Conservation (phyloP, 768 basidiomycete species). For the Mycena crocata region DNA sequence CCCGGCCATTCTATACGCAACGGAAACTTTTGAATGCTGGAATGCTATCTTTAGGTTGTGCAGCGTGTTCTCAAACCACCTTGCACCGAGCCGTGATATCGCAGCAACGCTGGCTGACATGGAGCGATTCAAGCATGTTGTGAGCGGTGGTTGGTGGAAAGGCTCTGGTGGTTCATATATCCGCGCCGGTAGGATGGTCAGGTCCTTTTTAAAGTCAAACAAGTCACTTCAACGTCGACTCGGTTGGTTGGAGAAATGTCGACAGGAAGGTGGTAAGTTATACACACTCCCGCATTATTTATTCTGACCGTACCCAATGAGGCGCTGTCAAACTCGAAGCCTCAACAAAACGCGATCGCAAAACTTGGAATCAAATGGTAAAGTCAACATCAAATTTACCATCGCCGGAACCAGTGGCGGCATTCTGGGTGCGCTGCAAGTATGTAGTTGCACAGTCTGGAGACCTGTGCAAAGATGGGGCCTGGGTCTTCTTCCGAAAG, state of each 20-base stretch:
- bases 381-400: neutral
- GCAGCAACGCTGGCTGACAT: slow-evolving; percentile 8
- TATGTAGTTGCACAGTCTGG: neutral
- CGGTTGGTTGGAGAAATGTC: neutral
- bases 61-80: slow-evolving; percentile 11
- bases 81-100: slow-evolving; percentile 11
- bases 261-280: neutral
- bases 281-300: neutral
- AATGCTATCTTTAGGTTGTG: slow-evolving; percentile 7
- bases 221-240: neutral
- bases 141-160: slow-evolving; percentile 20
- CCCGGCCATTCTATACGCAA: neutral
- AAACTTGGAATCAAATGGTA: neutral
- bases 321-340: neutral
- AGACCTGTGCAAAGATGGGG: neutral
- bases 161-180: neutral
- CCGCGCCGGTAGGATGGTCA: neutral
- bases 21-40: slow-evolving; percentile 20
- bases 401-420: neutral
- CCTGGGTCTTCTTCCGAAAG: neutral
- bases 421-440: neutral
- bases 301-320: neutral
- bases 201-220: neutral
- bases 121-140: slow-evolving; percentile 16
- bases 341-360: neutral